Base-by-base conservation (phyloP, 768 basidiomycete species). In the Grammothele lineata region DNA sequence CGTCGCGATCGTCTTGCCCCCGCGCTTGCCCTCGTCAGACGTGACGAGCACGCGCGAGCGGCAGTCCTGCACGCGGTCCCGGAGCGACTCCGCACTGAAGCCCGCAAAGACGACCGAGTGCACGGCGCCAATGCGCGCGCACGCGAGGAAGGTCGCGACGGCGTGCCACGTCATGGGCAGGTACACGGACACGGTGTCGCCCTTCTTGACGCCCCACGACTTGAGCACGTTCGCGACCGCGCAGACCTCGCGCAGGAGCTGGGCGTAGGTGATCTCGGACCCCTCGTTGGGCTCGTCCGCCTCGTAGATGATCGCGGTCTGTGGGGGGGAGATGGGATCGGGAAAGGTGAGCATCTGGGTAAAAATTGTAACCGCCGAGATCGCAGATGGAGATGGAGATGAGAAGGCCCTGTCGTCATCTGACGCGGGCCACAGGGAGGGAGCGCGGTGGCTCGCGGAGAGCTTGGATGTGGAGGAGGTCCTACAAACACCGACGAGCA, bases 51-150 rank as follows among this genome's bases (percentile, higher is more conserved):
- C 90, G 37, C 84, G 80, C 26, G 81, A 88, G 57, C 78, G 76
- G 69, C 95, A 96, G 65, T 99, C 95, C 37, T 82, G 77, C 17
- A 93, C 78, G 43, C 95, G 85, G 68, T 98, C 95, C 32, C 95
- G 82, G 38, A 99, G 83, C 2, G 88, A 85, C 69, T 99, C 95
- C 8, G 94, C 83, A 7, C 87, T 90, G 74, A 99, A 99, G 5
- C 95, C 95, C 38, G 95, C 95, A 54, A 99, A 99, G 47, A 99
- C 85, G 61, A 96, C 95, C 7, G 92, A 94, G 70, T 99, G 95
- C 38, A 98, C 74, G 19, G 95, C 95, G 19, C 95, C 95, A 57
- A 99, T 89, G 55, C 95, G 87, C 4, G 95, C 94, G 64, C 95
- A 98, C 5, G 95, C 95, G 47, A 99, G 85, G 83, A 99, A 92